Evolutionary conservation across 1,284 basidiomycete genomes (phyloP).

Genomic region (Boletus mariae): DNA sequence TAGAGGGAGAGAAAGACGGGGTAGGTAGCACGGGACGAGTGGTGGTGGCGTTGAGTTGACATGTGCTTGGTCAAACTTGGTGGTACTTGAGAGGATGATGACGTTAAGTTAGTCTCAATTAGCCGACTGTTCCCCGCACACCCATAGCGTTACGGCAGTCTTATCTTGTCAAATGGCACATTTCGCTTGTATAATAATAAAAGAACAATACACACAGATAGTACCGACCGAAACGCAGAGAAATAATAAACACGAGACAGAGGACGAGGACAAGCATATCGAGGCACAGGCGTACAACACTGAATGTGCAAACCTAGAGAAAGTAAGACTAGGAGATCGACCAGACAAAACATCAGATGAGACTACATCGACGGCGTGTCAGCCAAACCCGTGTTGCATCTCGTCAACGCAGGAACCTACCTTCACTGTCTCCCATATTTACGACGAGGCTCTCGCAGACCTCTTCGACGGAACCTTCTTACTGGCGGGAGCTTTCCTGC

Average conservation of each 20-base stretch:
- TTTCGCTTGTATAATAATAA: conserved; percentile 17
- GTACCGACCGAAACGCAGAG: too few relatives aligned
- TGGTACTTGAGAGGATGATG: background rate
- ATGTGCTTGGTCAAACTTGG: conserved; percentile 14
- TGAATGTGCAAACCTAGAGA: conserved; percentile 8
- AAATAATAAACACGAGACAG: conserved; percentile 25
- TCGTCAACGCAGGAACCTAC: background rate
- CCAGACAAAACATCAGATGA: background rate
- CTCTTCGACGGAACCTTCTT: conserved; percentile 27
- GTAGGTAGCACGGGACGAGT: conserved; percentile 49
- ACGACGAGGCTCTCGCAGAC: conserved; percentile 20
- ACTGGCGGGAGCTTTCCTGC: conserved; percentile 38
- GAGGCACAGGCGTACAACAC: conserved; percentile 32
- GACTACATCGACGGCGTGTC: background rate
- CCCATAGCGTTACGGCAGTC: conserved; percentile 8
- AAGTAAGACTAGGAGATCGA: conserved; percentile 7
- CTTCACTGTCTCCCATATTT: conserved; percentile 7
- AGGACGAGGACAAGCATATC: conserved; percentile 25
- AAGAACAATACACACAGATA: conserved; percentile 28
- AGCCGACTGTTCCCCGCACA: conserved; percentile 4
- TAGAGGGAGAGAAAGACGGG: conserved; percentile 63
- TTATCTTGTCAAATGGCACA: background rate
- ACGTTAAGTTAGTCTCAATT: background rate
- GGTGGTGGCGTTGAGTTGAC: conserved; percentile 20
- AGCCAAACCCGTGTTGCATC: background rate